Conservation (phyloP, 768 basidiomycete genomes). For the Daedaleopsis sinensis region DNA sequence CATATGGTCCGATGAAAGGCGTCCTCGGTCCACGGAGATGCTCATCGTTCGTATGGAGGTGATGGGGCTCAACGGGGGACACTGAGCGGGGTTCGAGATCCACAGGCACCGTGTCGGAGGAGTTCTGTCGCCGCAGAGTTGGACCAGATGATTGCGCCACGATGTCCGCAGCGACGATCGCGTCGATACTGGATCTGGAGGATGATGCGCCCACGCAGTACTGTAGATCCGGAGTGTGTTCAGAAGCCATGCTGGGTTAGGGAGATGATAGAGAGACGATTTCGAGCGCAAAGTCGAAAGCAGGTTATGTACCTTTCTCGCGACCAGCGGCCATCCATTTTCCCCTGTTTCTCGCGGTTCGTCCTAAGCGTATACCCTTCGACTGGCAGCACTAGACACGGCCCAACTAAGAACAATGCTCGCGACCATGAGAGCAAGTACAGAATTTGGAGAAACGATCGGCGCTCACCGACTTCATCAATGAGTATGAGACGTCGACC, state of each 20-base stretch:
- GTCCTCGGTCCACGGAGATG: constrained; percentile 23
- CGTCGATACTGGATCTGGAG: not conserved
- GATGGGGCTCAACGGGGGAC: constrained; percentile 22
- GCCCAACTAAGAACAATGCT: too few relatives aligned
- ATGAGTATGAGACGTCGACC: too few relatives aligned
- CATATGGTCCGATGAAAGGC: constrained; percentile 7
- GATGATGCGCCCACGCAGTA: not conserved
- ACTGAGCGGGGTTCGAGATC: constrained; percentile 11
- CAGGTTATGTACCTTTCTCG: too few relatives aligned
- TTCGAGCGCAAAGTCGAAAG: too few relatives aligned
- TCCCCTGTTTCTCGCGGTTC: too few relatives aligned
- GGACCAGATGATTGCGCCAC: not conserved
- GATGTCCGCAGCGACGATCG: not conserved
- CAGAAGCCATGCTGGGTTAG: not conserved
- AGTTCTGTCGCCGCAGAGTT: not conserved
- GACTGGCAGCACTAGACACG: too few relatives aligned
- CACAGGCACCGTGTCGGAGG: constrained; percentile 14
- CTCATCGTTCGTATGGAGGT: constrained; percentile 15
- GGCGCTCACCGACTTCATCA: too few relatives aligned
- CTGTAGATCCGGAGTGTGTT: not conserved
- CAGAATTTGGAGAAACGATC: too few relatives aligned
- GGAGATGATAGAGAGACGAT: too few relatives aligned
- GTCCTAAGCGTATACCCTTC: too few relatives aligned
- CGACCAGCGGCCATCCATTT: too few relatives aligned
- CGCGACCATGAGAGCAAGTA: too few relatives aligned